A percentile compares a stretch with the other conserved stretches of the same genome.
These are phyloP conservation scores for Cordyceps cicadae DNA, from an alignment of 2,329 filamentous ascomycete species.

Conservation along the genomic window DNA sequence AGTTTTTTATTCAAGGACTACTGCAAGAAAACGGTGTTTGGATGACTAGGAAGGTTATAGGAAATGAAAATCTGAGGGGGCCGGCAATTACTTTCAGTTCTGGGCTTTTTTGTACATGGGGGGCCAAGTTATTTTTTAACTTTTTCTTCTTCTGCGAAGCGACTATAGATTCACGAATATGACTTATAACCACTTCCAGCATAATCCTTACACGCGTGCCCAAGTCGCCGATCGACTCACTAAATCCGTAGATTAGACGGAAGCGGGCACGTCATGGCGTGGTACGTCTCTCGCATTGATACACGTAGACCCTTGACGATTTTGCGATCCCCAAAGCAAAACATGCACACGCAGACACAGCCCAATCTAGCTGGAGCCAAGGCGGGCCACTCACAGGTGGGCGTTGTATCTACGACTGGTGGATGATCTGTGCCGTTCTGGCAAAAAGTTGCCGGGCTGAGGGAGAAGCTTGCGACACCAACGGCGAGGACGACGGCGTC, in stretches of 20 bases:
- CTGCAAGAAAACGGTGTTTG: slow-evolving; percentile 1
- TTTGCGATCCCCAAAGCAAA: neutral
- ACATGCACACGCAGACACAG: neutral
- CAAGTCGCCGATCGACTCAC: neutral
- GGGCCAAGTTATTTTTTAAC: too few relatives aligned
- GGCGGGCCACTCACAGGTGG: too few relatives aligned
- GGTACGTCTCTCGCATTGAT: neutral
- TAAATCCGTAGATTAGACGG: neutral
- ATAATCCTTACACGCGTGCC: too few relatives aligned
- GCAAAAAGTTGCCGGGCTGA: slow-evolving; percentile 2
- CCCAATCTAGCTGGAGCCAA: neutral
- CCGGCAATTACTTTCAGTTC: neutral
- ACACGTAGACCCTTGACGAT: neutral
- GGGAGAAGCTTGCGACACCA: neutral
- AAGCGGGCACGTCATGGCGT: neutral
- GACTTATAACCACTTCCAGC: neutral
- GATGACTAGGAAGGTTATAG: neutral
- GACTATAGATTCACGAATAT: neutral
- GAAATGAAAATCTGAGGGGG: neutral
- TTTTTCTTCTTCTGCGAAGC: neutral
- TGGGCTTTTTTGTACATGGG: neutral
- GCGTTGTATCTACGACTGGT: too few relatives aligned
- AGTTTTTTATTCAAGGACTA: neutral
- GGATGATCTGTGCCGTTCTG: neutral
- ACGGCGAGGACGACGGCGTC: neutral